Percentiles rank a stretch among this genome's conserved stretches.
Evolutionary conservation across 2,329 filamentous ascomycete species (phyloP).

Genomic region (Paracoccidioides lutzii): DNA sequence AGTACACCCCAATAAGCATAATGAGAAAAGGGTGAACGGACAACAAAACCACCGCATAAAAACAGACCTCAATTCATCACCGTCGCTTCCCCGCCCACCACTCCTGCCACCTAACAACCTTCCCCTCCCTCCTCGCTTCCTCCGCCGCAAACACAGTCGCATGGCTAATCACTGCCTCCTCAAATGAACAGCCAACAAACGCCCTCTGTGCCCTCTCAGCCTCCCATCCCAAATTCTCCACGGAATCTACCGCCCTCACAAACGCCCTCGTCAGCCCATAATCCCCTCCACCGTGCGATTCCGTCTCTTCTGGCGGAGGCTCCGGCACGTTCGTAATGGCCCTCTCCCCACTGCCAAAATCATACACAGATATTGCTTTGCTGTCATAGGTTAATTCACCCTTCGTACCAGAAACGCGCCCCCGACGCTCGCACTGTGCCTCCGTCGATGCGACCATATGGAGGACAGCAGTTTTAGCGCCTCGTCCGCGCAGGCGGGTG

Average conservation of each 20-base stretch:
- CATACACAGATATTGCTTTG: slow-evolving; percentile 56
- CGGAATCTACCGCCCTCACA: slow-evolving; percentile 64
- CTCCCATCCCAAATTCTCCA: slow-evolving; percentile 56
- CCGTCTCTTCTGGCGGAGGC: slow-evolving; percentile 42
- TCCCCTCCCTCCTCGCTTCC: slow-evolving; percentile 58
- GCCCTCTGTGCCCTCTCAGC: slow-evolving; percentile 59
- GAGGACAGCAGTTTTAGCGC: slow-evolving; percentile 73
- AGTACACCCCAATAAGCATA: neutral
- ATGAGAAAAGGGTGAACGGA: neutral
- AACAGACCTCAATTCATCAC: neutral
- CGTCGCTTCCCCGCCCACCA: slow-evolving; percentile 57
- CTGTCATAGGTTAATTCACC: slow-evolving; percentile 85
- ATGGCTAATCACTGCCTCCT: slow-evolving; percentile 81
- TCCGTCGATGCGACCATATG: slow-evolving; percentile 91
- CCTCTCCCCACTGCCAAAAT: slow-evolving; percentile 48
- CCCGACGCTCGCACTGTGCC: slow-evolving; percentile 73
- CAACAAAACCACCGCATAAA: neutral
- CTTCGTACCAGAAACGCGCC: slow-evolving; percentile 69
- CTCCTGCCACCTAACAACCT: slow-evolving; percentile 58
- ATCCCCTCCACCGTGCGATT: slow-evolving; percentile 62
- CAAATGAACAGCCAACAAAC: slow-evolving; percentile 68
- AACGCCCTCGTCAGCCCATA: slow-evolving; percentile 71
- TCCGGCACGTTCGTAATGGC: slow-evolving; percentile 48
- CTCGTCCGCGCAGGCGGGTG: slow-evolving; percentile 28
- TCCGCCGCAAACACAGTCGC: slow-evolving; percentile 91